Base-by-base conservation (phyloP, 208 protist genomes). In the Wallacemonas sp. region DNA sequence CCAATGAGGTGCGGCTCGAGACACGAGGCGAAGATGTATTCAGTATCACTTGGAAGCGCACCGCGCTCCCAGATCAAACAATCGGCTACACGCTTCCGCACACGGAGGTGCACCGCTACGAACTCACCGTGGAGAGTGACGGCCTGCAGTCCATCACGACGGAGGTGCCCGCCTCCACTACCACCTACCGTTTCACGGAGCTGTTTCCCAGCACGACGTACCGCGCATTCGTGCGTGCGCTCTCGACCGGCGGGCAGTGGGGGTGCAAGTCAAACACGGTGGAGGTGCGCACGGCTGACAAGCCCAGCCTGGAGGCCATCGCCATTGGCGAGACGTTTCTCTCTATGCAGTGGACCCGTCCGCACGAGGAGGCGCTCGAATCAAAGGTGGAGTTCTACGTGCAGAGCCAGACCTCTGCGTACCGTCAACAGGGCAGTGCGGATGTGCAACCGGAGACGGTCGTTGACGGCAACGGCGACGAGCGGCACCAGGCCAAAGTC, bases 21-120 rank as follows among this genome's bases (percentile, higher is more conserved):
- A 71, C 71, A 4, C 74, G 88, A 36, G 92, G 92, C 42, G 92
- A 97, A 66, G 81, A 97, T 73, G 85, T 69, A 36, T 79, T 93
- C 48, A 83, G 73, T 8, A 73, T 94, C 19, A 30, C 52, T 21
- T 97, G 91, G 91, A 22, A 44, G 29, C 79, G 85, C 21, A 70
- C 55, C 0, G 58, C 53, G 27, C 65, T 71, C 15, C 67, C 76
- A 0, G 46, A 71, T 3, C 53, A 78, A 38, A 63, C 34, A 9
- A 59, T 83, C 30, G 83, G 83, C n/a, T 90, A 84, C 55, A 34
- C 50, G 22, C 48, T 87, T 0, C 80, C 78, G 4, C 39, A 79
- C 3, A 82, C 70, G 0, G 55, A 41, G 2, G 68, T 75, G 4
- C 71, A 82, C 36, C 59, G 50, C 1, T 93, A 85, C 54, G 79